Percentiles rank a stretch among this genome's conserved stretches.
Conservation (phyloP, 257 asterid genomes). For the Solanum bulbocastanum region DNA sequence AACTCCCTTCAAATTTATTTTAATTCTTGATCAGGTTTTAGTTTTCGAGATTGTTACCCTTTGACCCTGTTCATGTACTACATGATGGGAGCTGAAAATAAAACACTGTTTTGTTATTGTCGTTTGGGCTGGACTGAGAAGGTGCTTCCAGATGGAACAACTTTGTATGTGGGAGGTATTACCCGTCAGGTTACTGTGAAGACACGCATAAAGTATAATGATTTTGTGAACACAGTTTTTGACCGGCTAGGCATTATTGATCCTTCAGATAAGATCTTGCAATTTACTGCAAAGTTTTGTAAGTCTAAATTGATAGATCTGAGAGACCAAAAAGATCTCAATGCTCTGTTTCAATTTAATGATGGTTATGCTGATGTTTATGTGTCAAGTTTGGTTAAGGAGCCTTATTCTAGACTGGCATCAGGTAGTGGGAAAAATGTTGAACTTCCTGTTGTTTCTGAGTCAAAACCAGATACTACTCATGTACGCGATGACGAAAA, state of each 20-base stretch:
- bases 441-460: slow-evolving; percentile 29
- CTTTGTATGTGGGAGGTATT: background rate
- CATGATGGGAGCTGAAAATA: background rate
- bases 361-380: background rate
- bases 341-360: background rate
- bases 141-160: background rate
- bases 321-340: background rate
- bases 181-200: background rate
- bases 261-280: background rate
- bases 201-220: background rate
- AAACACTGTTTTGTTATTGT: background rate
- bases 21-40: background rate
- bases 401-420: background rate
- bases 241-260: background rate
- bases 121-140: background rate
- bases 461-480: slow-evolving; percentile 15
- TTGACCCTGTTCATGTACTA: background rate
- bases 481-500: slow-evolving; percentile 25
- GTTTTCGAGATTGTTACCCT: background rate
- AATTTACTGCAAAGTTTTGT: background rate
- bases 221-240: background rate
- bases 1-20: background rate
- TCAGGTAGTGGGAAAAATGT: slow-evolving; percentile 11
- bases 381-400: background rate
- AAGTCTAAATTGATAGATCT: background rate